These are phyloP conservation scores for Prunus padus DNA, from an alignment of 306 rosid species.

Conservation along the genomic window DNA sequence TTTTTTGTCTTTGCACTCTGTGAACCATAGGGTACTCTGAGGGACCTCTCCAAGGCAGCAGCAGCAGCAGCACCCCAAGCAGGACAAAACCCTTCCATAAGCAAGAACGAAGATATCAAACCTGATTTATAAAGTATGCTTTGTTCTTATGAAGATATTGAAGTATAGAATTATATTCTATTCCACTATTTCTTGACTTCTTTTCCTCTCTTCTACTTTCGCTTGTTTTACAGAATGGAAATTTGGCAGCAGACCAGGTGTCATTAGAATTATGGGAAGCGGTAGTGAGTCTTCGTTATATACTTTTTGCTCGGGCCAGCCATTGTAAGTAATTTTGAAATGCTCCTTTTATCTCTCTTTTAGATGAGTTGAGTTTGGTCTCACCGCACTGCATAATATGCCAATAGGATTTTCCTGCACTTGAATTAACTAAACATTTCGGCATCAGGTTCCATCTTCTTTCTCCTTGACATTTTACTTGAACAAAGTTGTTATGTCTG, in stretches of 20 bases:
- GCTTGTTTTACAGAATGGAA: constrained; percentile 36
- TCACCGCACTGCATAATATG: background rate
- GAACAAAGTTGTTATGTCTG: background rate
- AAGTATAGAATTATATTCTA: background rate
- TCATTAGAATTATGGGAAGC: constrained; percentile 26
- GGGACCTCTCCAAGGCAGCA: constrained; percentile 60
- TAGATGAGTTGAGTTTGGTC: background rate
- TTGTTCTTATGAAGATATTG: background rate
- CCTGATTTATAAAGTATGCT: background rate
- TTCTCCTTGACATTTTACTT: background rate
- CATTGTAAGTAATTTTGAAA: constrained; percentile 16
- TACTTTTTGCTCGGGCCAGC: constrained; percentile 1
- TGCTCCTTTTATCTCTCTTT: constrained; percentile 4
- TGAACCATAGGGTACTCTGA: constrained; percentile 57
- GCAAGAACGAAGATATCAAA: constrained; percentile 45
- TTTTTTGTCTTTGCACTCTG: constrained; percentile 2
- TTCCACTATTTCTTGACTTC: background rate
- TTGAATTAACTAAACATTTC: background rate
- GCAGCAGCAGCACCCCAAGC: constrained; percentile 23
- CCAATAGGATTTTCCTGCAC: background rate
- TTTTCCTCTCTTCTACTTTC: background rate
- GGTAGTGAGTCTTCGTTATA: constrained; percentile 21
- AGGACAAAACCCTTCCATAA: constrained; percentile 43
- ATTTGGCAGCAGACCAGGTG: constrained; percentile 36
- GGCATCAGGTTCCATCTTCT: background rate